phyloP scores from a whole-genome alignment of 176 grass and related monocot species.

The Carex littledalei region DNA sequence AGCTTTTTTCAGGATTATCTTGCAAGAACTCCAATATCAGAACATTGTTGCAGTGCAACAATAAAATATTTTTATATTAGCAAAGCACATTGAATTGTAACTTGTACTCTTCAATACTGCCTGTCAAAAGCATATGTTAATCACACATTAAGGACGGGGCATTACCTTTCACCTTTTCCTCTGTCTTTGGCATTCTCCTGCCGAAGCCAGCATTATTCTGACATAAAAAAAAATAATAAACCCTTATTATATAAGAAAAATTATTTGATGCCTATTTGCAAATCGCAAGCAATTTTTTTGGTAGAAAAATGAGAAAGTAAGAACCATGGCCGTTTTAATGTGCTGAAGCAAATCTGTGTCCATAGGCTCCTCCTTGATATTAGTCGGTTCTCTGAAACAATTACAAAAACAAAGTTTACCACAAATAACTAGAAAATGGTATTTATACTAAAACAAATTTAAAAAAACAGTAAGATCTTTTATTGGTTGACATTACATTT shows the following conservation, averaged over 20 bases:
- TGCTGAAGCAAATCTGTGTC: background rate
- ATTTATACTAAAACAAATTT: background rate
- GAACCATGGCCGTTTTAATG: background rate
- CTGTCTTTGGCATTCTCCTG: background rate
- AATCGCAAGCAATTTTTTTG: background rate
- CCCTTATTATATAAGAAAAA: background rate
- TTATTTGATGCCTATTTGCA: background rate
- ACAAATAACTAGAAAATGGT: background rate
- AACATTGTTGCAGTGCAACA: too few relatives aligned
- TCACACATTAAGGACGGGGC: background rate
- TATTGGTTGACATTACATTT: background rate
- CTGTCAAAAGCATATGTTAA: background rate
- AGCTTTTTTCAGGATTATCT: too few relatives aligned
- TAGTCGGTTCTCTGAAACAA: background rate
- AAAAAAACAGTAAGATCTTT: background rate
- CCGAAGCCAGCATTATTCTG: background rate
- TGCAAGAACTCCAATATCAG: too few relatives aligned
- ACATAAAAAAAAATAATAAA: background rate
- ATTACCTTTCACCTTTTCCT: background rate
- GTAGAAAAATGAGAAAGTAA: background rate
- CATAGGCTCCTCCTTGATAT: background rate
- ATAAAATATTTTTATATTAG: too few relatives aligned
- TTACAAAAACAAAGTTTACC: background rate
- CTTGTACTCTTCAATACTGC: background rate
- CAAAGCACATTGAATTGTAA: too few relatives aligned